Conservation (phyloP, 257 asterid species). For the Solanum virginianum region DNA sequence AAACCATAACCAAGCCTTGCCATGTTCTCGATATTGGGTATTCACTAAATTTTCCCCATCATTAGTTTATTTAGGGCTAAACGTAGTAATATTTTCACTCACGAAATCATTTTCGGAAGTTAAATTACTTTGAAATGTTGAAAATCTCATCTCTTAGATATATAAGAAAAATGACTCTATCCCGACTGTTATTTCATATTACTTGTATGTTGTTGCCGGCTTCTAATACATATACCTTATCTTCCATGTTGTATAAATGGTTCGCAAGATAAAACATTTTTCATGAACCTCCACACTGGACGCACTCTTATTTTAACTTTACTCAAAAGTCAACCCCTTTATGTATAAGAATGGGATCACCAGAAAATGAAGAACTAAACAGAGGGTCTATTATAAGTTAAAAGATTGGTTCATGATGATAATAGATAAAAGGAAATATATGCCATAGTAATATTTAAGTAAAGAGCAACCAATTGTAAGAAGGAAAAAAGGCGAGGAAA, state of each 20-base stretch:
- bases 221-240: not conserved
- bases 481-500: not conserved
- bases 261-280: not conserved
- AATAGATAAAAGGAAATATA: not conserved
- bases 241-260: not conserved
- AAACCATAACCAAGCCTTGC: slow-evolving; percentile 63
- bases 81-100: not conserved
- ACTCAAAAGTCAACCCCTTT: not conserved
- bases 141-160: not conserved
- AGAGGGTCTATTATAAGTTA: not conserved
- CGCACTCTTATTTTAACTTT: not conserved
- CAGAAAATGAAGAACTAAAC: not conserved
- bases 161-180: not conserved
- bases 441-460: not conserved
- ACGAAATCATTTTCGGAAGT: not conserved
- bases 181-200: not conserved
- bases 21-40: slow-evolving; percentile 98
- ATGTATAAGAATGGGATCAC: not conserved
- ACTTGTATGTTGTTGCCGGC: not conserved
- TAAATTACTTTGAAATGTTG: not conserved
- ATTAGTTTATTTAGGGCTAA: not conserved
- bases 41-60: not conserved
- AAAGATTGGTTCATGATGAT: not conserved
- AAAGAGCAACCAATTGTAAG: not conserved
- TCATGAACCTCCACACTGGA: not conserved